Evolutionary conservation across 2,329 filamentous ascomycete genomes (phyloP).

Genomic region (Annulohypoxylon truncatum): DNA sequence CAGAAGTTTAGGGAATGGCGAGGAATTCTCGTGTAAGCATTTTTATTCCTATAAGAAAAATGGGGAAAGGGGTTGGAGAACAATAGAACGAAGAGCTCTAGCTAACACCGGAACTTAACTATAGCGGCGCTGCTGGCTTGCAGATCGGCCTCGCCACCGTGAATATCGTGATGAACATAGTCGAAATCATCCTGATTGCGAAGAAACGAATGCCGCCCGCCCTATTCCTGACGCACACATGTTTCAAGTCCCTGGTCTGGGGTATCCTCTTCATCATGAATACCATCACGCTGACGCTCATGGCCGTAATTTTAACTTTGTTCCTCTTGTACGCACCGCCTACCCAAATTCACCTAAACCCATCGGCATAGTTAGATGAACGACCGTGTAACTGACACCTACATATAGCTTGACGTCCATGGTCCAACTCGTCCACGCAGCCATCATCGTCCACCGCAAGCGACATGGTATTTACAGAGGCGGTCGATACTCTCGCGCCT

Average conservation of each 20-base stretch:
- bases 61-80: no score
- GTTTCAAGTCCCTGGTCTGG: slow-evolving; percentile 43
- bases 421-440: slow-evolving; percentile 42
- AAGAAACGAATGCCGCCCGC: slow-evolving; percentile 41
- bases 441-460: slow-evolving; percentile 43
- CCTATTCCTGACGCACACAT: slow-evolving; percentile 42
- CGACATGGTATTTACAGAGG: slow-evolving; percentile 40
- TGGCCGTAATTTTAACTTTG: slow-evolving; percentile 31
- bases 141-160: slow-evolving; percentile 39
- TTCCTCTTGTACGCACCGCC: slow-evolving; percentile 34
- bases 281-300: slow-evolving; percentile 19
- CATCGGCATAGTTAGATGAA: background rate
- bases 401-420: slow-evolving; percentile 35
- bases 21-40: slow-evolving; percentile 33
- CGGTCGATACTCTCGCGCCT: slow-evolving; percentile 39
- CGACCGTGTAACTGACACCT: background rate
- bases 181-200: slow-evolving; percentile 44
- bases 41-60: background rate
- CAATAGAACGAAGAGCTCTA: background rate
- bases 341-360: background rate
- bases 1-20: background rate
- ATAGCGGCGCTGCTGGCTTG: slow-evolving; percentile 38
- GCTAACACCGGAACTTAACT: slow-evolving; percentile 19
- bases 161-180: slow-evolving; percentile 42
- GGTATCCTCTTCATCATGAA: slow-evolving; percentile 38